Evolutionary conservation across 169 alveolate species (phyloP), one percentile per base, ranked within the genome.

Genomic region (Amoebophrya sp.): DNA sequence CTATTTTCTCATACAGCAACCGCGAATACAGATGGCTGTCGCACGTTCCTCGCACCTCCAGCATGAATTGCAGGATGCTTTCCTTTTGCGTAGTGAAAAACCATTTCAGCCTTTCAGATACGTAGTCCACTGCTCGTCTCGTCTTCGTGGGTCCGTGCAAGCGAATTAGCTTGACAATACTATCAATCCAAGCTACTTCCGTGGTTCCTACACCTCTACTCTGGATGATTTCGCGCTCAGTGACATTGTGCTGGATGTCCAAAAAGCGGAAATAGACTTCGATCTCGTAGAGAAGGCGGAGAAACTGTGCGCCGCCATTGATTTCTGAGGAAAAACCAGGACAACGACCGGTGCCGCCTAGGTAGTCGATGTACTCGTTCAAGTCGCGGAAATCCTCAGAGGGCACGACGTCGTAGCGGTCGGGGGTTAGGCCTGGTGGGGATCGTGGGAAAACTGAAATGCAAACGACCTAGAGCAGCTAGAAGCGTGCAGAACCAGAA

Each of bases 281-380:
- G 24, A 41, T 40, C 76, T 89, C 91, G 76, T 40, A 89, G 77
- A 40, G 40, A 36, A 89, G 53, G 77, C 91, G 91, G 77, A 40
- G 39, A 76, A 89, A 89, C 76, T 89, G 91, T 0, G 91, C 91
- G 41, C 91, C 91, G 18, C 91, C 91, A 38, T 89, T 89, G 33
- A 89, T 26, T 41, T 40, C 77, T 29, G 91, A 33, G 0, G 36
- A 34, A 33, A 41, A 39, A 6, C 23, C 54, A 29, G n/a, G 38
- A 29, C 76, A 38, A 40, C 91, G 40, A 29, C 77, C 91, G 26
- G 12, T 89, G 77, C 10, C 0, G 6, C 76, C 91, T 24, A 89
- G 91, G 65, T 89, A 89, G 77, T 89, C 91, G 23, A 89, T 89
- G 91, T 89, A 89, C 65, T 89, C 77, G 65, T 89, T 54, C 0